Conservation (phyloP, 2,329 filamentous ascomycete species). For the Phyllosticta citrichinensis region DNA sequence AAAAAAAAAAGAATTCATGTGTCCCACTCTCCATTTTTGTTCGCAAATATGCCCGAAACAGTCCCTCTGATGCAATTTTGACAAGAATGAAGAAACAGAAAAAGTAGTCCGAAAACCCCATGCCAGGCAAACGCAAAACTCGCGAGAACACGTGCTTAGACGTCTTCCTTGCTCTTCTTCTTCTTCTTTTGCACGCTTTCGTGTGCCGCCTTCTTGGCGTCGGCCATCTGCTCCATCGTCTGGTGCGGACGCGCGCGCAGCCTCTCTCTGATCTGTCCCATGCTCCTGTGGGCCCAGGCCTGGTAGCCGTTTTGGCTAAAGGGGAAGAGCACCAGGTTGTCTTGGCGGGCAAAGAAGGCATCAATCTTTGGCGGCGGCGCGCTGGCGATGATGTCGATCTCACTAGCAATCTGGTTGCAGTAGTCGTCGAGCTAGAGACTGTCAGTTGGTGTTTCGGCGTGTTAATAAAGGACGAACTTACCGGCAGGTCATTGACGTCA, state of each 20-base stretch:
- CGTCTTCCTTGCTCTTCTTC: constrained; percentile 1
- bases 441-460: not conserved
- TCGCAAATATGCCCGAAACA: not conserved
- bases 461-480: not conserved
- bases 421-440: constrained; percentile 51
- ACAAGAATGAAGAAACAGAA: not conserved
- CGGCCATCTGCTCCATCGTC: constrained; percentile 13
- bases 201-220: constrained; percentile 14
- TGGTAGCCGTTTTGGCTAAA: constrained; percentile 29
- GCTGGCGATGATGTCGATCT: constrained; percentile 64
- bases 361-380: constrained; percentile 41
- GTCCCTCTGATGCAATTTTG: constrained; percentile 3
- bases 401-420: constrained; percentile 63
- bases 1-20: no score
- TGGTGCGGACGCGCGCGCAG: constrained; percentile 3
- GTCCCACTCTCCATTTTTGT: not conserved
- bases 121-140: no score
- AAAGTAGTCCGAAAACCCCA: not conserved
- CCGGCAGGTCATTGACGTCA: constrained; percentile 67
- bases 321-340: constrained; percentile 49
- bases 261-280: constrained; percentile 9
- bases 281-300: constrained; percentile 4
- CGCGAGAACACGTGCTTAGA: not conserved
- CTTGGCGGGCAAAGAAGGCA: constrained; percentile 40
- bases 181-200: constrained; percentile 1